Evolutionary conservation across 225 moss, liverwort and hornwort genomes (phyloP), one percentile per base, ranked within the genome.

Genomic region (Bryum argenteum): DNA sequence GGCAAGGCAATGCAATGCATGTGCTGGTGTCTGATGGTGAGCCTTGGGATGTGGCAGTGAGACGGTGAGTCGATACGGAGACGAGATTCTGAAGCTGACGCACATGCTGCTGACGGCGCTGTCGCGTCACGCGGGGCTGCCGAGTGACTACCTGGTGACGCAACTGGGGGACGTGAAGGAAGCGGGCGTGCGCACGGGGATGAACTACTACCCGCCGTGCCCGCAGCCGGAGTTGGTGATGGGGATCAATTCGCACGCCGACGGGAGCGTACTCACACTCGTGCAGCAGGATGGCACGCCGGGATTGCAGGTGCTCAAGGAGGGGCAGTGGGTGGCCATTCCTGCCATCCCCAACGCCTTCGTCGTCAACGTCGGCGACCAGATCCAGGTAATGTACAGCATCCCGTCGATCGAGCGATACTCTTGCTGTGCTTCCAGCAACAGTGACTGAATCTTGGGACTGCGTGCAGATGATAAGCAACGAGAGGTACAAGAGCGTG

Each of bases 161-260:
- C 58, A 63, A 21, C 58, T 80, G 13, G 75, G 67, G 14, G 81
- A 72, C 42, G 14, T 52, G 28, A 59, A 53, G 9, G 52, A 63
- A 14, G 69, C 72, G 14, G 81, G 81, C 14, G 53, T 81, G 28
- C 81, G 81, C 47, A 77, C 81, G 13, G 77, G 76, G 41, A 72
- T 81, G 73, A 81, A 81, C 72, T 81, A 73, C 51, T 81, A 81
- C 58, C 81, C 81, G 18, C 73, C 81, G 10, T 81, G 81, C 19
- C 81, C 81, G 28, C 81, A 81, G 52, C 77, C 81, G 18, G 81
- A 81, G 28, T 69, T 77, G 40, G 81, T 81, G 58, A 77, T 81
- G 81, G 77, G 81, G 10, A 74, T 81, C 63, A 54, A 69, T 64
- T 77, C 75, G 54, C 83, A 83, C 40, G 73, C 83, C n/a, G 79